Evolutionary conservation across 768 basidiomycete species (phyloP).

Genomic region (Agaricus blazei): DNA sequence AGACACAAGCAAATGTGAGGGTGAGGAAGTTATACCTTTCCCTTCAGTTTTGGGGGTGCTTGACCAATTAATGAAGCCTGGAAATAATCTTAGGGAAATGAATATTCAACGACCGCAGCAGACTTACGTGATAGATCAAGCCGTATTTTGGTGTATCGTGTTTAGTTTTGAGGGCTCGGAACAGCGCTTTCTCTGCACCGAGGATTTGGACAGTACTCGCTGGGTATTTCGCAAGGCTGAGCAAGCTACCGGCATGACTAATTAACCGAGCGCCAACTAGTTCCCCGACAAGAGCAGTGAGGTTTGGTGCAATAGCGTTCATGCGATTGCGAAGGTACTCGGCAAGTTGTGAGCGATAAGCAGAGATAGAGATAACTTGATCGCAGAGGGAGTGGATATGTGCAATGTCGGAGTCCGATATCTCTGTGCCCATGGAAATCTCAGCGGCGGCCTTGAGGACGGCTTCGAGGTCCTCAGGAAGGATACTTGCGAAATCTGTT

Average conservation of each 20-base stretch:
- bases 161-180: constrained; percentile 97
- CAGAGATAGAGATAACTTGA: constrained; percentile 95
- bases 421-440: constrained; percentile 99
- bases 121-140: constrained; percentile 90
- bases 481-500: constrained; percentile 82
- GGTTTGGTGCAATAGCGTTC: constrained; percentile 96
- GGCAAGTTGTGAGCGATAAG: constrained; percentile 90
- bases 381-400: constrained; percentile 97
- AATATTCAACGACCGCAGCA: background rate
- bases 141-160: constrained; percentile 99
- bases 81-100: background rate
- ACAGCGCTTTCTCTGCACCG: constrained; percentile 97
- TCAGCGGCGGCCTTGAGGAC: constrained; percentile 94
- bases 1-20: background rate
- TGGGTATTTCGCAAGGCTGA: constrained; percentile 95
- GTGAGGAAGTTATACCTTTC: constrained; percentile 55
- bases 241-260: constrained; percentile 93
- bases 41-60: constrained; percentile 96
- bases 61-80: constrained; percentile 95
- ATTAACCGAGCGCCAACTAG: constrained; percentile 91
- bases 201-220: constrained; percentile 98
- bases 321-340: constrained; percentile 98
- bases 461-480: constrained; percentile 96
- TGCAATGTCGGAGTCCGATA: constrained; percentile 92
- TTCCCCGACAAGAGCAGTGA: constrained; percentile 89